Conservation (phyloP, 768 basidiomycete species). For the Coprinopsis strossmayeri region DNA sequence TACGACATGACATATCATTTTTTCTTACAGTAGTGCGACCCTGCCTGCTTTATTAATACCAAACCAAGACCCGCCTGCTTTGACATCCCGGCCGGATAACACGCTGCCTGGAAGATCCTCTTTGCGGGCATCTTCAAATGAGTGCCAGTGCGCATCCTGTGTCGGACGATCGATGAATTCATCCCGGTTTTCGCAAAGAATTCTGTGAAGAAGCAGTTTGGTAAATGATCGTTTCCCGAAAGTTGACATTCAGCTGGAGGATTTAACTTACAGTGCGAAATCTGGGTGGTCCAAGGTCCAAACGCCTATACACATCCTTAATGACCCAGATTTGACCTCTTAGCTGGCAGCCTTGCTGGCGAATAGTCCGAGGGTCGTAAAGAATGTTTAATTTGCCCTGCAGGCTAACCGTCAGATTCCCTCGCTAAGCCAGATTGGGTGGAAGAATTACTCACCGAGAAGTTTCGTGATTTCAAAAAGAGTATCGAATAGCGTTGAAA, state of each 20-base stretch:
- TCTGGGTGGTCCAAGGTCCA: slow-evolving; percentile 73
- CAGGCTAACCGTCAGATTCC: too few relatives aligned
- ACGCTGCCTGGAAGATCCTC: slow-evolving; percentile 27
- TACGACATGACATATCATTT: slow-evolving; percentile 7
- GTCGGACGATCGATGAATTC: slow-evolving; percentile 68
- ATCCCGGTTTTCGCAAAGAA: slow-evolving; percentile 73
- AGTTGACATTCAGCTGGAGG: too few relatives aligned
- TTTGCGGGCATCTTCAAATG: slow-evolving; percentile 37
- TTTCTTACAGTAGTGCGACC: slow-evolving; percentile 64
- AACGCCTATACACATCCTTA: slow-evolving; percentile 68
- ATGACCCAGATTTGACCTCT: background rate
- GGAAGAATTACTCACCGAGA: background rate
- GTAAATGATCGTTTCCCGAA: background rate
- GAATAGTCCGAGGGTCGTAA: background rate
- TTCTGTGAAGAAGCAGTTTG: slow-evolving; percentile 31
- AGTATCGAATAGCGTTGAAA: background rate
- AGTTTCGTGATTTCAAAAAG: background rate
- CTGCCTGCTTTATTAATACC: slow-evolving; percentile 62
- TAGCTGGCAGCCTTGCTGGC: too few relatives aligned
- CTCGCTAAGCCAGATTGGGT: too few relatives aligned
- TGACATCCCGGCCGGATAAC: slow-evolving; percentile 69
- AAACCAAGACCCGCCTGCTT: slow-evolving; percentile 80
- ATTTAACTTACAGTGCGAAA: slow-evolving; percentile 77
- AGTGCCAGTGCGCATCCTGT: slow-evolving; percentile 57
- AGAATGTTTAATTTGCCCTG: too few relatives aligned